These are phyloP conservation scores for Saprolegnia parasitica DNA, from an alignment of 352 stramenopile species.

Conservation along the genomic window DNA sequence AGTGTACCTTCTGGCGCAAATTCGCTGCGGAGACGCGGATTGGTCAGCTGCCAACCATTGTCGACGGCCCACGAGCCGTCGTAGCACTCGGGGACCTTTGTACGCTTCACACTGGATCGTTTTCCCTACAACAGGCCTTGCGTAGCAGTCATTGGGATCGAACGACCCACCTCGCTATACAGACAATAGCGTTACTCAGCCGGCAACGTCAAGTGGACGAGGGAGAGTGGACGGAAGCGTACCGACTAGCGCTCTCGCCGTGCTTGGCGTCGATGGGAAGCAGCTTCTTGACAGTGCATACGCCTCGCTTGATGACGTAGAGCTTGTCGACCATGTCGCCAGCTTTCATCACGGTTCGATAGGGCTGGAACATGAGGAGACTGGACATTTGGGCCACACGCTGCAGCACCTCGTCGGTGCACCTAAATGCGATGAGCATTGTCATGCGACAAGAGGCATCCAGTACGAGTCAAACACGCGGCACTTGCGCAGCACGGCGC, in stretches of 20 bases:
- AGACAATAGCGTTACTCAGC: too few species aligned
- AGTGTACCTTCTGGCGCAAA: constrained; percentile 2
- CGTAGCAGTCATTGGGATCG: neutral
- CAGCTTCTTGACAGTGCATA: constrained; percentile 60
- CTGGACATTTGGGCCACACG: constrained; percentile 46
- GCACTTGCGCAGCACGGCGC: constrained; percentile 51
- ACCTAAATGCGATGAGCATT: constrained; percentile 29
- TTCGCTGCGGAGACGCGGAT: constrained; percentile 55
- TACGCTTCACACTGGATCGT: neutral
- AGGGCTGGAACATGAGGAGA: constrained; percentile 50
- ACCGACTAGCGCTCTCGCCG: too few species aligned
- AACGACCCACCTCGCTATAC: too few species aligned
- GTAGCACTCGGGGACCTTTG: neutral
- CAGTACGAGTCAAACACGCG: constrained; percentile 47
- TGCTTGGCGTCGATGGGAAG: constrained; percentile 2
- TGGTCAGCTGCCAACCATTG: constrained; percentile 78
- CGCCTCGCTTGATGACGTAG: constrained; percentile 57
- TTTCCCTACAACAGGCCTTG: neutral
- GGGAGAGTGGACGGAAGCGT: too few species aligned
- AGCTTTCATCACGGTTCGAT: constrained; percentile 44
- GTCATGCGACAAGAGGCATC: neutral
- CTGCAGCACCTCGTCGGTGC: constrained; percentile 45
- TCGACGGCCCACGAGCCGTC: constrained; percentile 73
- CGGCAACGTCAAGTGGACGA: too few species aligned
- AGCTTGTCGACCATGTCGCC: constrained; percentile 61